These are phyloP conservation scores for Volutella citrinella DNA, from an alignment of 2,329 filamentous ascomycete species.

Conservation along the genomic window DNA sequence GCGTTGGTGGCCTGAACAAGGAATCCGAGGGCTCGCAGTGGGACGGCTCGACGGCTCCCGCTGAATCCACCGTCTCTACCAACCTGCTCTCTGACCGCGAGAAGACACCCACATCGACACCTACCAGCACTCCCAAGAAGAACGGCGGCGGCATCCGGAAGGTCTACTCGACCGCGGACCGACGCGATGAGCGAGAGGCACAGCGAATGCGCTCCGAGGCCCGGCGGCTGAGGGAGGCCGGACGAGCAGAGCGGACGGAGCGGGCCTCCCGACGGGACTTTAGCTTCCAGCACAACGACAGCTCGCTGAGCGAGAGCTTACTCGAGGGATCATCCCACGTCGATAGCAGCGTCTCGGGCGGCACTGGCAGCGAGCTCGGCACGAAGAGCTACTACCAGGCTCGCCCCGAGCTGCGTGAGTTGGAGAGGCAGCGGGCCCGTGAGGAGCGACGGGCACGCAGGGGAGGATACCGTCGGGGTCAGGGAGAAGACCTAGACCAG, in stretches of 20 bases:
- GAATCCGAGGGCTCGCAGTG: constrained; percentile 75
- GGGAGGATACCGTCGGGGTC: constrained; percentile 32
- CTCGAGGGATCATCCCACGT: no score
- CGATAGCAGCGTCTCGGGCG: constrained; percentile 35
- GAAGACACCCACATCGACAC: constrained; percentile 53
- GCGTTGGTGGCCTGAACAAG: constrained; percentile 86
- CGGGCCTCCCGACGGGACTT: constrained; percentile 47
- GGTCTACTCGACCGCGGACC: constrained; percentile 59
- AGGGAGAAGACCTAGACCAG: constrained; percentile 31
- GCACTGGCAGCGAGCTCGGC: constrained; percentile 46
- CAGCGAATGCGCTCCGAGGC: constrained; percentile 58
- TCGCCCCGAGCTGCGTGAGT: constrained; percentile 48
- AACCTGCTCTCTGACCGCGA: constrained; percentile 60
- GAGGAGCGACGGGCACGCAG: constrained; percentile 35
- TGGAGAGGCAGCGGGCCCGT: constrained; percentile 29
- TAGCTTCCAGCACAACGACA: constrained; percentile 45
- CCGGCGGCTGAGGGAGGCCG: constrained; percentile 51
- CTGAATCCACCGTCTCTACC: constrained; percentile 61
- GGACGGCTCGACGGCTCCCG: constrained; percentile 69
- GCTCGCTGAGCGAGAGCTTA: constrained; percentile 28
- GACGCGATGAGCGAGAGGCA: constrained; percentile 47
- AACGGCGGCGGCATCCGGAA: constrained; percentile 51
- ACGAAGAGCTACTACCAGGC: constrained; percentile 57
- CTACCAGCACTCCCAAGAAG: constrained; percentile 37
- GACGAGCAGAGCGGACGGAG: no score